Evolutionary conservation across 805 yeast species (phyloP).

Genomic region (Kodamaea neixiangensis): DNA sequence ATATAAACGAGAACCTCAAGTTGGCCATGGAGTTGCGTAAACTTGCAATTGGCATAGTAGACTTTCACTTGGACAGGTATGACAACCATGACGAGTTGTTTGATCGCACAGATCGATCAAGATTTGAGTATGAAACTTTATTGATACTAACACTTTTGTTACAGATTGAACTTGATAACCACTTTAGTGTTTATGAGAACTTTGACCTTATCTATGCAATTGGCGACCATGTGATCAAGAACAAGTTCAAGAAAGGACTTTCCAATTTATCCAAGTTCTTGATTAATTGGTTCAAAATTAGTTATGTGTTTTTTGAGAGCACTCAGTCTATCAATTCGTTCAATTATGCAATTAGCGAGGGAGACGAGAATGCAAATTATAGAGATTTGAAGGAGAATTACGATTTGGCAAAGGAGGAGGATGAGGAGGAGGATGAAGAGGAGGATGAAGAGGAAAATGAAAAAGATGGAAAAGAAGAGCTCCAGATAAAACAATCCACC

Average conservation of each 20-base stretch:
- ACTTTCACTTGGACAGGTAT: slow-evolving; percentile 43
- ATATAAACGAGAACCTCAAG: slow-evolving; percentile 14
- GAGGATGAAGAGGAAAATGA: slow-evolving; percentile 17
- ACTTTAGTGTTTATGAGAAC: slow-evolving; percentile 44
- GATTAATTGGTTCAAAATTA: slow-evolving; percentile 31
- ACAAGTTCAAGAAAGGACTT: slow-evolving; percentile 16
- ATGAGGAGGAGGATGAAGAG: slow-evolving; percentile 14
- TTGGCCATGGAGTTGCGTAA: slow-evolving; percentile 39
- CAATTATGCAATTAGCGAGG: slow-evolving; percentile 44
- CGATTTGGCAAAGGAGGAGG: slow-evolving; percentile 25
- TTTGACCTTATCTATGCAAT: slow-evolving; percentile 42
- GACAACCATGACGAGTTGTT: slow-evolving; percentile 25
- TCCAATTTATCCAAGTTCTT: slow-evolving; percentile 28
- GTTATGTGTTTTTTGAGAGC: slow-evolving; percentile 43
- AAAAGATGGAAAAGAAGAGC: slow-evolving; percentile 9
- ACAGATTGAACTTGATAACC: slow-evolving; percentile 39
- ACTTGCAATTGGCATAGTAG: slow-evolving; percentile 34
- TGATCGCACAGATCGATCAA: slow-evolving; percentile 15
- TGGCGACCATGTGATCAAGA: slow-evolving; percentile 34
- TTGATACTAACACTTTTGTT: slow-evolving; percentile 39
- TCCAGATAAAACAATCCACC: not conserved
- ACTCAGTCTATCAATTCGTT: slow-evolving; percentile 51
- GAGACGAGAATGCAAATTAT: slow-evolving; percentile 41
- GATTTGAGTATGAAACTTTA: slow-evolving; percentile 30
- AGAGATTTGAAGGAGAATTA: slow-evolving; percentile 44